Conservation (phyloP, 2,329 filamentous ascomycete genomes). For the Ceratocystiopsis minuta region DNA sequence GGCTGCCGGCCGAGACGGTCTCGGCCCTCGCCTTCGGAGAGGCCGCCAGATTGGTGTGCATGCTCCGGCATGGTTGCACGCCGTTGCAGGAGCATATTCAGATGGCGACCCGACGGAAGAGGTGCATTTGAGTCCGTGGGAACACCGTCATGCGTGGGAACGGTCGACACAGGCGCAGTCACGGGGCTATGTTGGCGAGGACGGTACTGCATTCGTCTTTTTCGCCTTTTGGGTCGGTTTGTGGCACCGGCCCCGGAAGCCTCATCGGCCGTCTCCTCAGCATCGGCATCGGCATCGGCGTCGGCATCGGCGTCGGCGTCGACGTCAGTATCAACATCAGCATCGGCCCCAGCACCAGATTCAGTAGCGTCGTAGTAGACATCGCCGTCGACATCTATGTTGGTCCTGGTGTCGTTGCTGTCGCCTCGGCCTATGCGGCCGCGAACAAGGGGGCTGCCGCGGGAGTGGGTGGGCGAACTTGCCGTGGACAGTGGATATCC, state of each 20-base stretch:
- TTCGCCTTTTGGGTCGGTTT: conserved; percentile 42
- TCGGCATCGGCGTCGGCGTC: conserved; percentile 21
- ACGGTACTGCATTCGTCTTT: conserved; percentile 35
- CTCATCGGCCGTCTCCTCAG: conserved; percentile 75
- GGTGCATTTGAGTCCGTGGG: conserved; percentile 22
- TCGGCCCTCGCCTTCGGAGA: conserved; percentile 61
- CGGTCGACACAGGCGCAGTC: conserved; percentile 26
- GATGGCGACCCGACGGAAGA: conserved; percentile 21
- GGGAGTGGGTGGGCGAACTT: conserved; percentile 29
- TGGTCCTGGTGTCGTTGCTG: conserved; percentile 18
- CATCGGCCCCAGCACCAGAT: background rate
- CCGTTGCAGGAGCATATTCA: conserved; percentile 42
- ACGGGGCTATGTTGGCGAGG: conserved; percentile 21
- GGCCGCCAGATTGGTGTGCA: conserved; percentile 38
- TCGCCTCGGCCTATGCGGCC: conserved; percentile 25
- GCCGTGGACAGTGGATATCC: conserved; percentile 22
- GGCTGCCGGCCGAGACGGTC: conserved; percentile 38
- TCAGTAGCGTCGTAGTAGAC: too few species aligned
- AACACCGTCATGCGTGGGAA: conserved; percentile 18
- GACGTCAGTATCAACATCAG: background rate
- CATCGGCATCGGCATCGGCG: conserved; percentile 31
- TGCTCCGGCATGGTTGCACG: conserved; percentile 48
- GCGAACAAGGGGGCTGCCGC: conserved; percentile 17
- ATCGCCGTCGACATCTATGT: too few species aligned
- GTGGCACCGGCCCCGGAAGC: conserved; percentile 26